Conservation (phyloP, 148 eudicot genomes). For the Chenopodium formosanum region DNA sequence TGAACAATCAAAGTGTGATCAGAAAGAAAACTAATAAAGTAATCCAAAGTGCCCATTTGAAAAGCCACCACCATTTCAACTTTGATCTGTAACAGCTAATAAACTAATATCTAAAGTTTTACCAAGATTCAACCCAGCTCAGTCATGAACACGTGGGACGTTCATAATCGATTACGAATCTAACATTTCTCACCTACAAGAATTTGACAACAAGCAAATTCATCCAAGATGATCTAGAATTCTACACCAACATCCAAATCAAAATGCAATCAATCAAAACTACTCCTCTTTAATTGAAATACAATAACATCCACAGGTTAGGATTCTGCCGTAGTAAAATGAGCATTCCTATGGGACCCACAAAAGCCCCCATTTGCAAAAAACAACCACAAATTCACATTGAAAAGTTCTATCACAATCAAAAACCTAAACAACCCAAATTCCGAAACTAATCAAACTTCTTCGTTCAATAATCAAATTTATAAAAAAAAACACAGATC, state of each 20-base stretch:
- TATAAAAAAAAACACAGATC: neutral
- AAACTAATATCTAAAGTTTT: neutral
- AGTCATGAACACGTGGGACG: neutral
- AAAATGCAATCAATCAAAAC: neutral
- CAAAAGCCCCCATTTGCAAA: conserved; percentile 1
- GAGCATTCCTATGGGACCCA: neutral
- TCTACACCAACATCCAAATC: neutral
- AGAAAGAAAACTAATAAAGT: neutral
- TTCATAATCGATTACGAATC: neutral
- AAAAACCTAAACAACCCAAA: neutral
- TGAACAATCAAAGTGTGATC: neutral
- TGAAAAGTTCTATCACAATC: neutral
- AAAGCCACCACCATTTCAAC: neutral
- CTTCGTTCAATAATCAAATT: too few relatives aligned
- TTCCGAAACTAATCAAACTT: neutral
- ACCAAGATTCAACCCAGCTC: neutral
- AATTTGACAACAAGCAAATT: neutral
- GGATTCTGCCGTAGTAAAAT: neutral
- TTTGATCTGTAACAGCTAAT: neutral
- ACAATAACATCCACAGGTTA: neutral
- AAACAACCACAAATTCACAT: neutral
- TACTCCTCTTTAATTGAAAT: neutral
- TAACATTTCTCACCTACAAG: neutral
- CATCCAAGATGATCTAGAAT: neutral
- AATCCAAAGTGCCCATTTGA: neutral